Percentiles rank a stretch among this genome's conserved stretches.
Conservation (phyloP, 2,329 filamentous ascomycete genomes). For the Talaromyces sp. region DNA sequence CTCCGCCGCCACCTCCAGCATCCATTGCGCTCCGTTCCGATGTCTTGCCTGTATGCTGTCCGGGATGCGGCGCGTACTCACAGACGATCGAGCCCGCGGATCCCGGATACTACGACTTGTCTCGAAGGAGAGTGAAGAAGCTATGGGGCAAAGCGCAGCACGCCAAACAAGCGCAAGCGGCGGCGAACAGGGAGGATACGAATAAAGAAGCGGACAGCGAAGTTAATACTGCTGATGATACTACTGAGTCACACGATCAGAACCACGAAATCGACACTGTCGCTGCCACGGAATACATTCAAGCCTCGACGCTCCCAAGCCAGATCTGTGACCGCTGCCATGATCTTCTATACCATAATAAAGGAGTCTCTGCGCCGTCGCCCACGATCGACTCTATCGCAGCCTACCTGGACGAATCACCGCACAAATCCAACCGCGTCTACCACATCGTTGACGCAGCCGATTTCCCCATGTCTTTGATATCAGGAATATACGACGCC, state of each 20-base stretch:
- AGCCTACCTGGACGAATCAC: slow-evolving; percentile 80
- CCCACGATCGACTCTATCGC: slow-evolving; percentile 75
- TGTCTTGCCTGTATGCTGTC: slow-evolving; percentile 48
- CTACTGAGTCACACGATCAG: slow-evolving; percentile 3
- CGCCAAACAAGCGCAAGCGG: neutral
- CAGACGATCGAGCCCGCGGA: slow-evolving; percentile 50
- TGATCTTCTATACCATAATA: slow-evolving; percentile 67
- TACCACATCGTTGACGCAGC: slow-evolving; percentile 94
- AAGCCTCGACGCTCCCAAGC: slow-evolving; percentile 14
- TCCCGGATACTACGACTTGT: slow-evolving; percentile 53
- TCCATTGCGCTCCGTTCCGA: slow-evolving; percentile 11
- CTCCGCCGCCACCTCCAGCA: slow-evolving; percentile 12
- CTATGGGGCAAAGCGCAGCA: slow-evolving; percentile 8
- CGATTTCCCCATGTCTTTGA: slow-evolving; percentile 90
- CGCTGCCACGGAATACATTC: slow-evolving; percentile 16
- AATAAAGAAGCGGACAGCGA: neutral
- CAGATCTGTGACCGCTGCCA: slow-evolving; percentile 80
- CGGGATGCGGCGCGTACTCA: slow-evolving; percentile 57
- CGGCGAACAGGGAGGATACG: neutral
- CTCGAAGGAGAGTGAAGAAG: slow-evolving; percentile 39
- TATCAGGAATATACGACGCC: slow-evolving; percentile 67
- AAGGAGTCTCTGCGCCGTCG: slow-evolving; percentile 66
- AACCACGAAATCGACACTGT: slow-evolving; percentile 12
- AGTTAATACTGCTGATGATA: neutral
- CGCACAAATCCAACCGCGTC: slow-evolving; percentile 84